Conservation (phyloP, 169 alveolate genomes). For the Plasmodium fragile region DNA sequence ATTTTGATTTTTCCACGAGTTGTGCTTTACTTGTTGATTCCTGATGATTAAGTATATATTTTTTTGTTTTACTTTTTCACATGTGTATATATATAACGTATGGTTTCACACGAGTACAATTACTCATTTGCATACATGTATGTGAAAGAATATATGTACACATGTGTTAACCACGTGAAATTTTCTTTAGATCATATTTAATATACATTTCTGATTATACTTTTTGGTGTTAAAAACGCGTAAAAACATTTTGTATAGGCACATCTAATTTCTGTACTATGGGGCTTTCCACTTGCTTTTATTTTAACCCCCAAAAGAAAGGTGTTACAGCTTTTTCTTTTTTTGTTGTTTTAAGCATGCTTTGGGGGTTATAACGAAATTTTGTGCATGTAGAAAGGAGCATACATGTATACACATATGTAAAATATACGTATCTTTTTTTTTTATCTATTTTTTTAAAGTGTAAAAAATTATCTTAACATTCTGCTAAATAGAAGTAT, state of each 20-base stretch:
- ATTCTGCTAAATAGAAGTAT: not conserved
- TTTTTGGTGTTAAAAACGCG: not conserved
- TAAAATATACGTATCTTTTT: not conserved
- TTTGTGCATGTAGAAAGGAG: not conserved
- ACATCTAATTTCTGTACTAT: not conserved
- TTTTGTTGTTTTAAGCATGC: not conserved
- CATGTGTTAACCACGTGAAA: not conserved
- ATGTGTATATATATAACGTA: not conserved
- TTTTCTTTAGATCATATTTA: not conserved
- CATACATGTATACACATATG: not conserved
- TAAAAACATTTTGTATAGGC: not conserved
- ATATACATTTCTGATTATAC: not conserved
- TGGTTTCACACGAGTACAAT: not conserved
- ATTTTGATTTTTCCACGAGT: not conserved
- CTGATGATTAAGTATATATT: not conserved
- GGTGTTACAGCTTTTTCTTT: not conserved
- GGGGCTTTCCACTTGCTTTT: not conserved
- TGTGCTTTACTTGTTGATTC: not conserved
- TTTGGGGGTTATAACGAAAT: not conserved
- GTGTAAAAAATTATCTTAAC: not conserved
- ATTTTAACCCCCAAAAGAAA: not conserved
- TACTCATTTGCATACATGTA: constrained; percentile 1
- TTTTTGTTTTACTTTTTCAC: not conserved
- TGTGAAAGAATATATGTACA: not conserved
- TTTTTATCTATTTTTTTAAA: not conserved